A percentile compares a stretch with the other conserved stretches of the same genome.
Evolutionary conservation across 805 yeast genomes (phyloP).

Genomic region (Candida maesae): DNA sequence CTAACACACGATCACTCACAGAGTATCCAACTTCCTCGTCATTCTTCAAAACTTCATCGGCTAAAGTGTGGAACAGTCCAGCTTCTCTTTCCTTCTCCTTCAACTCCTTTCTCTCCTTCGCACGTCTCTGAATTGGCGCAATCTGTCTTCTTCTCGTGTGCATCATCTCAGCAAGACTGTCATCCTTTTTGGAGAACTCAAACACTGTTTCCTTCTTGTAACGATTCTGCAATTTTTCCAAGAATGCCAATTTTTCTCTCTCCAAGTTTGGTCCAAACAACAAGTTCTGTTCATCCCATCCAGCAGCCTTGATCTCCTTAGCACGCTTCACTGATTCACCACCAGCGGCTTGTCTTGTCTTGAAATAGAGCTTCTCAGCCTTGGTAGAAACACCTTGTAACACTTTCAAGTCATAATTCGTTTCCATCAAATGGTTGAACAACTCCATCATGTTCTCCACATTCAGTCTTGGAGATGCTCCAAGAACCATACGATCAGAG

Average conservation of each 20-base stretch:
- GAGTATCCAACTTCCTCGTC: conserved; percentile 48
- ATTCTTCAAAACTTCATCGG: conserved; percentile 64
- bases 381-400: conserved; percentile 70
- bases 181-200: conserved; percentile 70
- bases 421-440: conserved; percentile 53
- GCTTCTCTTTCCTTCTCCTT: conserved; percentile 70
- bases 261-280: conserved; percentile 75
- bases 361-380: conserved; percentile 84
- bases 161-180: conserved; percentile 80
- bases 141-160: conserved; percentile 78
- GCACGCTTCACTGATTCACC: conserved; percentile 80
- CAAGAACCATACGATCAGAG: conserved; percentile 75
- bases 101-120: conserved; percentile 63
- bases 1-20: conserved; percentile 37
- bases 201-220: conserved; percentile 85
- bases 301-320: conserved; percentile 66
- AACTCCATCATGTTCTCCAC: conserved; percentile 74
- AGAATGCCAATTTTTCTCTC: conserved; percentile 64
- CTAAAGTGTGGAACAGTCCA: conserved; percentile 68
- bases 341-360: conserved; percentile 85
- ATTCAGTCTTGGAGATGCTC: conserved; percentile 70
- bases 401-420: conserved; percentile 64
- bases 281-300: conserved; percentile 89
- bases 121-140: conserved; percentile 81
- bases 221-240: conserved; percentile 69